These are phyloP conservation scores for Fusarium guadeloupense DNA, from an alignment of 2,329 filamentous ascomycete genomes.

Conservation along the genomic window DNA sequence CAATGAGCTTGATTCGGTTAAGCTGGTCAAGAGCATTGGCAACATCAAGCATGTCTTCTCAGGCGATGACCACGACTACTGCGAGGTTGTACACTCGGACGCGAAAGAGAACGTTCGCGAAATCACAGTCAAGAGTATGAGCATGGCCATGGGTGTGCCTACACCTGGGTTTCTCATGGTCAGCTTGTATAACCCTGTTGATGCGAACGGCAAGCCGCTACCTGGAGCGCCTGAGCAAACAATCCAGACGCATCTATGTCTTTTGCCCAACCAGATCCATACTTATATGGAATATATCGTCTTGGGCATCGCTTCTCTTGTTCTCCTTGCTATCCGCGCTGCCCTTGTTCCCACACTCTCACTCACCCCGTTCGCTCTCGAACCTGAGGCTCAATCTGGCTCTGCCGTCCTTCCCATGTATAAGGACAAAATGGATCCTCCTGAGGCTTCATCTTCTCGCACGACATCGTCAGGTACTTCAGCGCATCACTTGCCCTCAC, in stretches of 20 bases:
- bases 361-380: constrained; percentile 63
- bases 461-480: constrained; percentile 40
- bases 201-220: constrained; percentile 63
- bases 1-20: constrained; percentile 76
- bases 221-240: constrained; percentile 62
- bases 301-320: constrained; percentile 64
- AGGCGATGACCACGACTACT: constrained; percentile 98
- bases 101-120: constrained; percentile 74
- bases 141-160: constrained; percentile 95
- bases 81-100: constrained; percentile 82
- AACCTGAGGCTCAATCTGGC: constrained; percentile 46
- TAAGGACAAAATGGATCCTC: constrained; percentile 63
- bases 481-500: constrained; percentile 37
- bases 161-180: constrained; percentile 87
- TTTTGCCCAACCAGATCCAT: constrained; percentile 86
- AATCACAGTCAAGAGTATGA: constrained; percentile 94
- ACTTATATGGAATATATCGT: constrained; percentile 83
- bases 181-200: constrained; percentile 92
- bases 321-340: constrained; percentile 62
- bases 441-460: constrained; percentile 36
- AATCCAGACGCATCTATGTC: constrained; percentile 87
- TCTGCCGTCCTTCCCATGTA: constrained; percentile 53
- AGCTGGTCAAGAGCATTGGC: constrained; percentile 79
- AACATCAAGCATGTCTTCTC: constrained; percentile 90
- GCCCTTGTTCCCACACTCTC: constrained; percentile 65